phyloP scores from a whole-genome alignment of 2,329 filamentous ascomycete species.

The Exophiala xenobiotica region DNA sequence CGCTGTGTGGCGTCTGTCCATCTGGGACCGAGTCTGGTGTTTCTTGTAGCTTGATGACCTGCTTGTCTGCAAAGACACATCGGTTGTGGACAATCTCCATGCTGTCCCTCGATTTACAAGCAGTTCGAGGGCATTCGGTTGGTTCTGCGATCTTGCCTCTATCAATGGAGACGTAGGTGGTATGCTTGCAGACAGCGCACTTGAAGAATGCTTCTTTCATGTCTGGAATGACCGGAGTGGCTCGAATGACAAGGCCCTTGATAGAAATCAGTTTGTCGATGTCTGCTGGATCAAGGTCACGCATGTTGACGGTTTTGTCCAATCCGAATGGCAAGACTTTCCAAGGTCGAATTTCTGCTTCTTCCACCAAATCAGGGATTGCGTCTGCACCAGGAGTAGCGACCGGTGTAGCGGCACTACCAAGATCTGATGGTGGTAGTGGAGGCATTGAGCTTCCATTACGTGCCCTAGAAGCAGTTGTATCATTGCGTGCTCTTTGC shows the following conservation, averaged over 20 bases:
- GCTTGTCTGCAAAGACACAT: constrained; percentile 92
- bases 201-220: constrained; percentile 99
- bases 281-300: constrained; percentile 90
- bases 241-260: constrained; percentile 93
- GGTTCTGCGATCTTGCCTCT: constrained; percentile 95
- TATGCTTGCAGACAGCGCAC: constrained; percentile 89
- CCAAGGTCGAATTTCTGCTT: constrained; percentile 77
- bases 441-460: constrained; percentile 70
- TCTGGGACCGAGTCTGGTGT: constrained; percentile 93
- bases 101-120: constrained; percentile 83
- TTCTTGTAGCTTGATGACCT: constrained; percentile 97
- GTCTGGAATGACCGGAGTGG: constrained; percentile 94
- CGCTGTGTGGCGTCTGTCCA: constrained; percentile 94
- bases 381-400: constrained; percentile 43
- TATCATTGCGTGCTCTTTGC: constrained; percentile 56
- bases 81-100: constrained; percentile 99
- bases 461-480: constrained; percentile 49
- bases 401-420: constrained; percentile 47
- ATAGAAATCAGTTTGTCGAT: constrained; percentile 95
- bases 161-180: constrained; percentile 85
- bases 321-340: constrained; percentile 87
- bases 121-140: constrained; percentile 77
- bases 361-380: constrained; percentile 69
- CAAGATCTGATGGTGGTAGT: constrained; percentile 75
- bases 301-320: constrained; percentile 82